These are phyloP conservation scores for Xylaria sp. DNA, from an alignment of 2,329 filamentous ascomycete species.

Conservation along the genomic window DNA sequence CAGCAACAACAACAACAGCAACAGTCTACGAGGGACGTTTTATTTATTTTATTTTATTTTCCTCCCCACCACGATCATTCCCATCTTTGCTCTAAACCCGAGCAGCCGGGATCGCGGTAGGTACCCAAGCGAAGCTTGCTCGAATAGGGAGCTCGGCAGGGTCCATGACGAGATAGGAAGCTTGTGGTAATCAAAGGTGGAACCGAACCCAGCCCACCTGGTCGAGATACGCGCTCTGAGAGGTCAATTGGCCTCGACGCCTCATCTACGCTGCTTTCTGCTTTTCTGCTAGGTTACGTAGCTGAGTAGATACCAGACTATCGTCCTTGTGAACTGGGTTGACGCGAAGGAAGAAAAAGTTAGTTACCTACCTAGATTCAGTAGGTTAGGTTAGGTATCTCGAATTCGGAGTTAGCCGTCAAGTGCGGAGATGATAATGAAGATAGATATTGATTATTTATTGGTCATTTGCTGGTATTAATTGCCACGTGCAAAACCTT, in stretches of 20 bases:
- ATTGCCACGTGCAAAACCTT: slow-evolving; percentile 26
- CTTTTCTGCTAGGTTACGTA: not conserved
- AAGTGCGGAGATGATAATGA: not conserved
- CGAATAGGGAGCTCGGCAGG: slow-evolving; percentile 34
- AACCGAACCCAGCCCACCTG: slow-evolving; percentile 26
- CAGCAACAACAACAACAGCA: not conserved
- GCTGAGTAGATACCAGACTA: no score
- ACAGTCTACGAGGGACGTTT: slow-evolving; percentile 1
- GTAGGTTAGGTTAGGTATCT: not conserved
- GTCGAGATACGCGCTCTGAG: slow-evolving; percentile 27
- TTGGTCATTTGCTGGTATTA: not conserved
- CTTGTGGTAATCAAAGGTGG: slow-evolving; percentile 19
- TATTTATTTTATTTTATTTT: slow-evolving; percentile 25
- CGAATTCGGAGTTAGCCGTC: not conserved
- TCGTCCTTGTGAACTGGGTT: not conserved
- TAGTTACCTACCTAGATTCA: no score
- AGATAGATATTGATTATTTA: not conserved
- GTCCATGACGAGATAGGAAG: slow-evolving; percentile 37
- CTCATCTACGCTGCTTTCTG: not conserved
- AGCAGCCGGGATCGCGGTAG: slow-evolving; percentile 30
- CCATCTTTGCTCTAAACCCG: slow-evolving; percentile 28
- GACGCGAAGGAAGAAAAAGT: not conserved
- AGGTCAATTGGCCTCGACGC: slow-evolving; percentile 11
- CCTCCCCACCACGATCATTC: slow-evolving; percentile 13
- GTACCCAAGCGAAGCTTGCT: slow-evolving; percentile 19